Evolutionary conservation across 2,329 filamentous ascomycete genomes (phyloP).

Genomic region (Monosporascus sp.): DNA sequence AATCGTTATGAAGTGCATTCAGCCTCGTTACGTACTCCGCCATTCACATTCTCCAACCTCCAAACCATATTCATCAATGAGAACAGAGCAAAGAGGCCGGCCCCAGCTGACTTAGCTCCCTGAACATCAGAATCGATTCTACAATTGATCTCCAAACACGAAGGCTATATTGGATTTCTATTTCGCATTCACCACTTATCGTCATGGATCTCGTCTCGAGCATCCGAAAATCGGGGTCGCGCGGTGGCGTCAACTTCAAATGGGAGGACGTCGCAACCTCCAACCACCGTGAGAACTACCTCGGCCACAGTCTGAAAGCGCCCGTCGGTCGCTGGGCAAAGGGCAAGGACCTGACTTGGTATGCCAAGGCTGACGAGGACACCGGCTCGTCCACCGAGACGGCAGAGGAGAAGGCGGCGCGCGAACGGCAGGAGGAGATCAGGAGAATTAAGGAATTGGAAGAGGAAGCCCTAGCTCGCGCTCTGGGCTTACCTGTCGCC

Average conservation of each 20-base stretch:
- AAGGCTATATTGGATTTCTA: background rate
- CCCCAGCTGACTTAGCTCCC: background rate
- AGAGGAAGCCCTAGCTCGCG: slow-evolving; percentile 80
- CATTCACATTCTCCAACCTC: too few relatives aligned
- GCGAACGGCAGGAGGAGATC: slow-evolving; percentile 70
- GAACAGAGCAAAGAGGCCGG: background rate
- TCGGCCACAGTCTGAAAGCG: slow-evolving; percentile 87
- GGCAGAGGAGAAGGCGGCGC: slow-evolving; percentile 50
- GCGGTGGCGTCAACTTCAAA: slow-evolving; percentile 91
- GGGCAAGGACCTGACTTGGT: slow-evolving; percentile 62
- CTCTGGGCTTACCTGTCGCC: slow-evolving; percentile 72
- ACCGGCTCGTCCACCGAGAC: slow-evolving; percentile 50
- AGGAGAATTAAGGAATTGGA: slow-evolving; percentile 83
- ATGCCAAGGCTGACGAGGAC: slow-evolving; percentile 51
- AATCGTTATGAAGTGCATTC: too few relatives aligned
- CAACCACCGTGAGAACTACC: slow-evolving; percentile 79
- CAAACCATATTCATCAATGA: background rate
- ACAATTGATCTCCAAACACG: too few relatives aligned
- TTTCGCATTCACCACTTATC: background rate
- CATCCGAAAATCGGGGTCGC: slow-evolving; percentile 83
- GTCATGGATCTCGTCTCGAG: slow-evolving; percentile 88
- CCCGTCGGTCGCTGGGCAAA: slow-evolving; percentile 91
- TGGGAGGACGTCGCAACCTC: slow-evolving; percentile 93
- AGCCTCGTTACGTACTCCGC: too few relatives aligned
- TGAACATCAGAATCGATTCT: background rate